These are phyloP conservation scores for Tylopilus sp. DNA, from an alignment of 768 basidiomycete genomes.

Conservation along the genomic window DNA sequence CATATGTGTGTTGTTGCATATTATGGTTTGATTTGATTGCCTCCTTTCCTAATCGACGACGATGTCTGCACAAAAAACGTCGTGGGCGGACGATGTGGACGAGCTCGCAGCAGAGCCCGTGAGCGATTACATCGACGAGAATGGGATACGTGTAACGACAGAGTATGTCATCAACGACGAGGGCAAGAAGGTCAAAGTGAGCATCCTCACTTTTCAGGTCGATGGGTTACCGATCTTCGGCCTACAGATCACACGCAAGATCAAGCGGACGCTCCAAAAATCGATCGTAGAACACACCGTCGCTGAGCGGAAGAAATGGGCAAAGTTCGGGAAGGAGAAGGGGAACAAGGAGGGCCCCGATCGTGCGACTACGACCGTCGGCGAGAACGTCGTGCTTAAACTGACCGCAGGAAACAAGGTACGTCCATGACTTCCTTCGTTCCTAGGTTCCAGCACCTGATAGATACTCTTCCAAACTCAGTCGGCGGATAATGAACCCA, in stretches of 20 bases:
- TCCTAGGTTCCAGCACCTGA: not conserved
- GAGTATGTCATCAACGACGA: slow-evolving; percentile 87
- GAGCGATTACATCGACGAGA: slow-evolving; percentile 76
- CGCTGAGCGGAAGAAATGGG: slow-evolving; percentile 90
- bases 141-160: slow-evolving; percentile 82
- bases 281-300: slow-evolving; percentile 91
- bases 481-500: slow-evolving; percentile 64
- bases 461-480: slow-evolving; percentile 22
- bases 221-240: not conserved
- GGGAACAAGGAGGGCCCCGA: slow-evolving; percentile 88
- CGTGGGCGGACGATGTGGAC: slow-evolving; percentile 88
- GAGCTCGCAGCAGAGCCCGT: slow-evolving; percentile 52
- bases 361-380: slow-evolving; percentile 91
- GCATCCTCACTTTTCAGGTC: not conserved
- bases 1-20: slow-evolving; percentile 16
- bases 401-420: slow-evolving; percentile 63
- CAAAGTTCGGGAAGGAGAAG: slow-evolving; percentile 90
- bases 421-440: slow-evolving; percentile 4
- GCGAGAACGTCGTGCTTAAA: slow-evolving; percentile 64
- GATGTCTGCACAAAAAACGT: slow-evolving; percentile 51
- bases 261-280: slow-evolving; percentile 83
- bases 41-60: slow-evolving; percentile 9
- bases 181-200: slow-evolving; percentile 91
- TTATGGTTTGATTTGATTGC: slow-evolving; percentile 19
- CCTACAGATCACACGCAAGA: slow-evolving; percentile 76